Evolutionary conservation across 2,329 filamentous ascomycete genomes (phyloP), one percentile per base, ranked within the genome.

Genomic region (Rhynchosporium graminicola): DNA sequence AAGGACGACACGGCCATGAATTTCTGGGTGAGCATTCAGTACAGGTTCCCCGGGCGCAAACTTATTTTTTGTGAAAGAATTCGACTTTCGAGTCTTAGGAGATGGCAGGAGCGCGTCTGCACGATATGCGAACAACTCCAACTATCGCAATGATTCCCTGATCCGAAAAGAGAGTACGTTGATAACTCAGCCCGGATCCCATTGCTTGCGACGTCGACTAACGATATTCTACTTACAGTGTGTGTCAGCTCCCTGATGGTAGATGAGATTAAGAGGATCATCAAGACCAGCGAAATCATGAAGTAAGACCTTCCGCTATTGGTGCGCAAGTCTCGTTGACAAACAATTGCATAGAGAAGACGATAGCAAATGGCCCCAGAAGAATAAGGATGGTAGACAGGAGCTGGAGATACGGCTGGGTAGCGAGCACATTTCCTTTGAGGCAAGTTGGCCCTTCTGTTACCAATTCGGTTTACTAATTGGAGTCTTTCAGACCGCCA

Each of bases 91-190:
- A 61, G 91, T 92, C 29, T 85, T 98, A 51, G 92, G 92, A 60
- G 95, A 99, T 76, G 95, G 95, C 57, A 87, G 91, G 65, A 97
- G 93, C 75, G 95, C 95, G 7, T 91, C 95, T 58, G 92, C 94
- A 38, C 88, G 95, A 78, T 99, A 99, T 79, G 95, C 95, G 68
- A 99, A 99, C 83, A 99, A 99, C 78, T 98, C 94, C 62, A 99
- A 99, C 79, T 99, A 99, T 80, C 88, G 95, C 74, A 99, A 99
- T 78, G 95, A 99, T 76, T 97, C 93, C 67, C 81, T 99, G 70
- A 99, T 99, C 74, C 90, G 95, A 68, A 99, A 99, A 93, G 95
- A 99, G 82, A 99, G 95, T 97, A 82, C 71, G 92, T 77, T 47
- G 40, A 54, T 31, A 38, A 38, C 60, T 54, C 36, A 8, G 48